A percentile compares a stretch with the other conserved stretches of the same genome.
These are phyloP conservation scores for Tylopilus balloui DNA, from an alignment of 768 basidiomycete species.

Conservation along the genomic window DNA sequence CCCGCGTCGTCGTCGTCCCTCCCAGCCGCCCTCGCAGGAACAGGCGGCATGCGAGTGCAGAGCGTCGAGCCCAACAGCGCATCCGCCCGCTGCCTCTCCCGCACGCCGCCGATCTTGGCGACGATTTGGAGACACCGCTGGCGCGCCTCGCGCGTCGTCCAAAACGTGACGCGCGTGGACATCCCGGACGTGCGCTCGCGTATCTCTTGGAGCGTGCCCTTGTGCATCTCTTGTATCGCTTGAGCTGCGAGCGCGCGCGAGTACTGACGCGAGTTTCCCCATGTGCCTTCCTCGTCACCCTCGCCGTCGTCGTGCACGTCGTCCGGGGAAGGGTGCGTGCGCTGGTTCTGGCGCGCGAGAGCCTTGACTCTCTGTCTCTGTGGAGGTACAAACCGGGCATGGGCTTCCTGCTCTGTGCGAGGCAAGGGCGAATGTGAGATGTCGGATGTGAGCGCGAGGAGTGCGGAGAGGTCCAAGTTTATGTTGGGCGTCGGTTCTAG, in stretches of 20 bases:
- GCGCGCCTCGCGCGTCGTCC: slow-evolving; percentile 76
- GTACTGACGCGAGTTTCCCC: slow-evolving; percentile 47
- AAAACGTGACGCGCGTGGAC: slow-evolving; percentile 49
- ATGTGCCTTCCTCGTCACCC: background rate
- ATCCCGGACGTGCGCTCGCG: slow-evolving; percentile 38
- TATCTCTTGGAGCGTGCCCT: slow-evolving; percentile 59
- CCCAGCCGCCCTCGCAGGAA: slow-evolving; percentile 2
- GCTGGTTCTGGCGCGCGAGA: slow-evolving; percentile 7
- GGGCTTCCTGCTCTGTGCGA: slow-evolving; percentile 48
- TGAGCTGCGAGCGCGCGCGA: slow-evolving; percentile 70
- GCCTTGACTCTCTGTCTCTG: slow-evolving; percentile 27
- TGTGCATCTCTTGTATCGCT: slow-evolving; percentile 68
- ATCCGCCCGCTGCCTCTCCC: slow-evolving; percentile 58
- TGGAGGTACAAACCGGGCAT: slow-evolving; percentile 59
- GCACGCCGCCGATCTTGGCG: slow-evolving; percentile 69
- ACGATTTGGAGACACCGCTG: slow-evolving; percentile 73
- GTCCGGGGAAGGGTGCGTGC: background rate
- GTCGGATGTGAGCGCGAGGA: slow-evolving; percentile 82
- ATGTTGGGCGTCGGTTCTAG: slow-evolving; percentile 53
- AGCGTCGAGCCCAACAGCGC: slow-evolving; percentile 48
- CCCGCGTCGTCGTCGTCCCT: background rate
- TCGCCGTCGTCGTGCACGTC: background rate
- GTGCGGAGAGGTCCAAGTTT: slow-evolving; percentile 79
- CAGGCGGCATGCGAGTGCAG: slow-evolving; percentile 6
- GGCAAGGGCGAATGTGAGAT: slow-evolving; percentile 74